Conservation (phyloP, 305 asterid species). For the Andrographis paniculata region DNA sequence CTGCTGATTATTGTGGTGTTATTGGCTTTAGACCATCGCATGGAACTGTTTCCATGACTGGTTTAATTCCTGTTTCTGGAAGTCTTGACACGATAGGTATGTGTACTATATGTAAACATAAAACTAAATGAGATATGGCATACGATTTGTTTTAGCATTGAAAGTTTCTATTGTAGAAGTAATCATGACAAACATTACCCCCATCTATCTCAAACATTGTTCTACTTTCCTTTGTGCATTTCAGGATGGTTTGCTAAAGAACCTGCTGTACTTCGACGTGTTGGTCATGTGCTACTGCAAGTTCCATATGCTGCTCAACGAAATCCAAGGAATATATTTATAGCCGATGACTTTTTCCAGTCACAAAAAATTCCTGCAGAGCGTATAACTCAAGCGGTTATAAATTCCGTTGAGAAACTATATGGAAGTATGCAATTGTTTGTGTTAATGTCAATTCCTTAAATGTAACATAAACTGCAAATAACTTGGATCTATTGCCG, state of each 20-base stretch:
- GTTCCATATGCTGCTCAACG: conserved; percentile 67
- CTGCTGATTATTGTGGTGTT: conserved; percentile 94
- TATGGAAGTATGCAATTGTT: conserved; percentile 69
- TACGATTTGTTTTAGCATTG: background rate
- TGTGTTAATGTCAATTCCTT: conserved; percentile 5
- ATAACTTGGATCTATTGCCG: conserved; percentile 24
- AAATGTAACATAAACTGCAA: conserved; percentile 6
- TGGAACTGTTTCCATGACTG: conserved; percentile 66
- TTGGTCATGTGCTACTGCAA: conserved; percentile 88
- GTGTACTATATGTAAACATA: conserved; percentile 14
- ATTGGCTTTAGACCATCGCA: conserved; percentile 87
- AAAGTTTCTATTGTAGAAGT: background rate
- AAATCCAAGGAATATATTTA: conserved; percentile 67
- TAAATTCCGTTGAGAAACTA: conserved; percentile 66
- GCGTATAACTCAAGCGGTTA: conserved; percentile 48
- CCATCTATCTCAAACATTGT: conserved; percentile 7
- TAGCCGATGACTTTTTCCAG: conserved; percentile 84
- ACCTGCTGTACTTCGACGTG: conserved; percentile 76
- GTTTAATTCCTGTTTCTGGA: conserved; percentile 72
- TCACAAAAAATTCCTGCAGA: conserved; percentile 48
- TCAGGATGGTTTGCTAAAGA: conserved; percentile 97
- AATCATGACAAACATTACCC: background rate
- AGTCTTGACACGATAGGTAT: conserved; percentile 92
- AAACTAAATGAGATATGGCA: too few species aligned
- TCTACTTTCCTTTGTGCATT: conserved; percentile 16